A percentile compares a stretch with the other conserved stretches of the same genome.
phyloP scores from a whole-genome alignment of 1,284 basidiomycete species.

The Exobasidium rhododendri region DNA sequence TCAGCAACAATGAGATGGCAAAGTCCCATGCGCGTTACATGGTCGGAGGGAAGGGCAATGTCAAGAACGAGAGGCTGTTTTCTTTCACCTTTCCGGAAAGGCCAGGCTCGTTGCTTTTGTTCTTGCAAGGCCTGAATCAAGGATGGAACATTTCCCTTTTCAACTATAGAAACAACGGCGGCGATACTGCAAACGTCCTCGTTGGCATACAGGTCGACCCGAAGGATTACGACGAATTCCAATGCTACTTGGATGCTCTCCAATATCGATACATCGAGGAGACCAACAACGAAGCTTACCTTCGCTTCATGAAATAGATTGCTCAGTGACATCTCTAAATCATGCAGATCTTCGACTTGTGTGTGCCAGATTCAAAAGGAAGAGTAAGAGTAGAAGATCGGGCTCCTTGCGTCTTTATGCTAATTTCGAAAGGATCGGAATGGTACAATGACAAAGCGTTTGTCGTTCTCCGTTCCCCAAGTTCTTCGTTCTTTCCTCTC shows the following conservation, averaged over 20 bases:
- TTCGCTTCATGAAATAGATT: neutral
- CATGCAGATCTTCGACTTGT: constrained; percentile 52
- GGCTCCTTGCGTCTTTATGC: too few species aligned
- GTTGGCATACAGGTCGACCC: constrained; percentile 83
- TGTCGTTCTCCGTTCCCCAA: too few species aligned
- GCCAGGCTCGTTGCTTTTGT: constrained; percentile 84
- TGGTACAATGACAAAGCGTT: too few species aligned
- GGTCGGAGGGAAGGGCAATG: constrained; percentile 66
- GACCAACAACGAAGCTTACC: constrained; percentile 81
- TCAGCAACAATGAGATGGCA: constrained; percentile 90
- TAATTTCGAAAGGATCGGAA: too few species aligned
- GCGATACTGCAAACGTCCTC: constrained; percentile 59
- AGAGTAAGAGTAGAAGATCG: too few species aligned
- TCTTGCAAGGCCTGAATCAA: constrained; percentile 66
- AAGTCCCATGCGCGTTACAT: constrained; percentile 93
- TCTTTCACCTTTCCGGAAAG: constrained; percentile 96
- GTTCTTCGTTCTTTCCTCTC: too few species aligned
- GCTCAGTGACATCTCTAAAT: constrained; percentile 47
- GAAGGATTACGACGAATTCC: constrained; percentile 66
- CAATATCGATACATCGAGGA: constrained; percentile 88
- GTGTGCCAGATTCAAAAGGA: constrained; percentile 53
- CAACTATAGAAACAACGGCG: constrained; percentile 93
- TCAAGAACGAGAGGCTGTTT: constrained; percentile 83
- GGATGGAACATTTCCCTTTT: constrained; percentile 95
- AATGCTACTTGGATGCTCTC: constrained; percentile 71